Base-by-base conservation (phyloP, 805 yeast species). In the Candida montana region DNA sequence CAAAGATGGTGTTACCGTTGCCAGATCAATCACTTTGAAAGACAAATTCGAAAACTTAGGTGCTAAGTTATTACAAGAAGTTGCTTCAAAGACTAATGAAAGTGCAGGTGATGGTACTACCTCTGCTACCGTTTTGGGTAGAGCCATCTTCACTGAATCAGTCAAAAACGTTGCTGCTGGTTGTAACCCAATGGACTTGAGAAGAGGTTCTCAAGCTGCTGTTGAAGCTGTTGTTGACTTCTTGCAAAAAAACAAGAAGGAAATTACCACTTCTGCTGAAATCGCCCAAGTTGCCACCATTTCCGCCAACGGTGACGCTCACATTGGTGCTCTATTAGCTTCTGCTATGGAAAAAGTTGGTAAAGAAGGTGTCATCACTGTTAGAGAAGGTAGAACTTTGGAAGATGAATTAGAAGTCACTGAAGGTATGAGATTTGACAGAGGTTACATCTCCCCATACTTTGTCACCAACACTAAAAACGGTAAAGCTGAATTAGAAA, bases 41-140 rank as follows among this genome's bases (percentile, higher is more conserved):
- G 95, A 93, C 74, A 88, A 86, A 69, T 93, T 91, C 60, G 98
- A 91, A 74, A 93, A 93, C 73, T 75, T 91, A 75, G 99, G 99
- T 50, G 98, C 98, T 49, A 87, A 84, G 70, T 76, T 91, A 53
- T 72, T 91, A 61, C 98, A 91, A 69, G 98, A 93, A 64, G 98
- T 93, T 50, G 98, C 99, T 42, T 81, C 96, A 57, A 93, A 88
- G 79, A 91, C 99, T 61, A 91, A 91, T 69, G 98, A 91, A 71
- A 77, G 85, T 56, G 98, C 99, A 47, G 99, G 99, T 72, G 99
- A 91, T 61, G 99, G 99, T 71, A 91, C 99, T 55, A 91, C 99
- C 35, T 84, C 96, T 39, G 98, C 99, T 57, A 91, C 99, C 42
- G 95, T 91, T 44, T 76, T 91, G 56, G 98, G 97, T 58, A 84